Percentiles rank a stretch among this genome's conserved stretches.
phyloP scores from a whole-genome alignment of 2,329 filamentous ascomycete species.

The Pestalotiopsis sp. region DNA sequence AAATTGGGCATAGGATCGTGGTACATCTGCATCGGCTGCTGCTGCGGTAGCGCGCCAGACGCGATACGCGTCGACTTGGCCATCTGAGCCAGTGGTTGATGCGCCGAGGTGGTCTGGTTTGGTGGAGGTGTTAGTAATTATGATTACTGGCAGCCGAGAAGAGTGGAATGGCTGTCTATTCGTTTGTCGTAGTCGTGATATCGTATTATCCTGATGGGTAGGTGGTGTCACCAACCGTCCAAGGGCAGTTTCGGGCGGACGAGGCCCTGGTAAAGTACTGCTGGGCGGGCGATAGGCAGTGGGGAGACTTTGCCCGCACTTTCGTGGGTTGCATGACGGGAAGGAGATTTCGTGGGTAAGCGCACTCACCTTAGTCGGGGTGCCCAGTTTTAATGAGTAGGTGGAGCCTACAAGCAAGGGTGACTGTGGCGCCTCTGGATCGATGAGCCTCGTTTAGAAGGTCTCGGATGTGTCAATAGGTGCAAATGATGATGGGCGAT shows the following conservation, averaged over 20 bases:
- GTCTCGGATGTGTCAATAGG: constrained; percentile 13
- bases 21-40: constrained; percentile 33
- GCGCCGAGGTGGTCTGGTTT: constrained; percentile 1
- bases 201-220: constrained; percentile 9
- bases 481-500: constrained; percentile 24
- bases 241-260: constrained; percentile 7
- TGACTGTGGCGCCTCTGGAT: constrained; percentile 28
- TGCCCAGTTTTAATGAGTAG: constrained; percentile 32
- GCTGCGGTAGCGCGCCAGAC: constrained; percentile 48
- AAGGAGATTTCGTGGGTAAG: constrained; percentile 16
- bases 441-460: constrained; percentile 22
- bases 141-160: constrained; percentile 11
- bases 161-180: neutral
- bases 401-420: constrained; percentile 34
- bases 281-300: constrained; percentile 11
- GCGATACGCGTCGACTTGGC: constrained; percentile 52
- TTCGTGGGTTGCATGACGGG: constrained; percentile 15
- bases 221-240: neutral
- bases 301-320: constrained; percentile 14
- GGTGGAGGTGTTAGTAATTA: neutral
- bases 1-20: too few species aligned
- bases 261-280: constrained; percentile 18
- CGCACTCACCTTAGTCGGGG: constrained; percentile 27
- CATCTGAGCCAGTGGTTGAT: constrained; percentile 46
- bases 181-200: neutral